These are phyloP conservation scores for Fusarium beomiforme DNA, from an alignment of 2,329 filamentous ascomycete genomes.

Conservation along the genomic window DNA sequence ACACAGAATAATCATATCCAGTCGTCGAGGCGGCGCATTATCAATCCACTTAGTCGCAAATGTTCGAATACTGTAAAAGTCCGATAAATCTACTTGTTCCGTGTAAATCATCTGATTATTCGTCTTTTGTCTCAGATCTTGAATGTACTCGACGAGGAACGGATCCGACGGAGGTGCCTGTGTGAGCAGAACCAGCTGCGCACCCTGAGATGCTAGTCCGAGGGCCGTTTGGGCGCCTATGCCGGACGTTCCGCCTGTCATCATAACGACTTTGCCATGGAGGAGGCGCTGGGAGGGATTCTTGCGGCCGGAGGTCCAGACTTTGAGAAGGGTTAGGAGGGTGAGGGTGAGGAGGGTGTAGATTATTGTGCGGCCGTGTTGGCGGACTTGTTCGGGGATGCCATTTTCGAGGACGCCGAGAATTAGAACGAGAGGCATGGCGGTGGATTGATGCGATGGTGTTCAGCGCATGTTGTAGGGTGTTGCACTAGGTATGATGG, in stretches of 20 bases:
- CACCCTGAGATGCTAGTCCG: constrained; percentile 81
- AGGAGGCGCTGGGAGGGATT: constrained; percentile 84
- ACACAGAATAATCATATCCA: constrained; percentile 93
- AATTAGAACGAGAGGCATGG: constrained; percentile 65
- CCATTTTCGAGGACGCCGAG: constrained; percentile 59
- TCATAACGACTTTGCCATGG: constrained; percentile 92
- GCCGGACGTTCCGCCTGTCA: constrained; percentile 94
- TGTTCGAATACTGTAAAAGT: constrained; percentile 86
- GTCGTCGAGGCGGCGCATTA: constrained; percentile 85
- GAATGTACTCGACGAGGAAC: constrained; percentile 91
- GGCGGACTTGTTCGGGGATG: constrained; percentile 59
- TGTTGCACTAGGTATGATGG: neutral
- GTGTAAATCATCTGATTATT: constrained; percentile 92
- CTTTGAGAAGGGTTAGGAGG: constrained; percentile 66
- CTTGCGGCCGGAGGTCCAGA: constrained; percentile 77
- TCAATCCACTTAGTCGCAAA: constrained; percentile 99
- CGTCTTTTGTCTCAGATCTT: constrained; percentile 81
- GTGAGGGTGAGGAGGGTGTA: constrained; percentile 51
- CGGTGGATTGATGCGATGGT: constrained; percentile 25
- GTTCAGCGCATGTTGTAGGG: constrained; percentile 25
- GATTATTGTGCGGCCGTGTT: constrained; percentile 55
- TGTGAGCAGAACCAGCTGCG: constrained; percentile 90
- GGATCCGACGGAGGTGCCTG: constrained; percentile 83
- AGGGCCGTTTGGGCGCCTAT: constrained; percentile 82
- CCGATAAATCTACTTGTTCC: constrained; percentile 90